Base-by-base conservation (phyloP, 2,329 filamentous ascomycete genomes). In the Aspergillus aculeatus region DNA sequence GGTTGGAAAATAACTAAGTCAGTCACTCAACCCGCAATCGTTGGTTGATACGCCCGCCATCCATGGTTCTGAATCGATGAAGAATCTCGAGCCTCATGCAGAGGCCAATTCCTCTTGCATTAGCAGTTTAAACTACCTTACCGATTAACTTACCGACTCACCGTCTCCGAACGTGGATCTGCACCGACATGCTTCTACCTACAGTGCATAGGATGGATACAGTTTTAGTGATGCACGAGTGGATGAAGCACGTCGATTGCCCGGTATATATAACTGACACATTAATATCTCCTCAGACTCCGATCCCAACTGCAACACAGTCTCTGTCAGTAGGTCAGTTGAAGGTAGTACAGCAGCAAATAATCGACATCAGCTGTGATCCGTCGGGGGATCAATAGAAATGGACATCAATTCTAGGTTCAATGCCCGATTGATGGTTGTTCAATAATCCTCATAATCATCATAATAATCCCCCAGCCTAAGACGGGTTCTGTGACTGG, bases 1-100 rank as follows among this genome's bases (percentile, higher is more conserved):
- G 66, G 66, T 54, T 55, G 53, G 41, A 55, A 55, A 47, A 48
- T 59, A 64, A 65, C 62, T 63, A 35, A 35, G 11, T 35, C 32
- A 35, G 32, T 56, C 53, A 62, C 50, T 65, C 66, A 59, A 47
- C 57, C 35, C 49, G 58, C 61, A 59, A 65, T 60, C 23, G 23
- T 23, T 23, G 23, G 23, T 29, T 10, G 7, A 29, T 29, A 29
- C 26, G 7, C 26, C 26, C 26, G 61, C 35, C 16, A 44, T 52
- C 32, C 64, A 58, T 63, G 62, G 62, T 62, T 66, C 60, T 32
- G 24, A 52, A 38, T 35, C 35, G 47, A 44, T 48, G 21, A 47
- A 35, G 56, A 32, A 57, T 16, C 54, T 35, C 16, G 24, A 24
- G 38, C 7, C 26, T 29, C 26, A 29, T 29, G 26, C 26, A 29